These are phyloP conservation scores for Colletotrichum karsti DNA, from an alignment of 2,329 filamentous ascomycete genomes.

Conservation along the genomic window DNA sequence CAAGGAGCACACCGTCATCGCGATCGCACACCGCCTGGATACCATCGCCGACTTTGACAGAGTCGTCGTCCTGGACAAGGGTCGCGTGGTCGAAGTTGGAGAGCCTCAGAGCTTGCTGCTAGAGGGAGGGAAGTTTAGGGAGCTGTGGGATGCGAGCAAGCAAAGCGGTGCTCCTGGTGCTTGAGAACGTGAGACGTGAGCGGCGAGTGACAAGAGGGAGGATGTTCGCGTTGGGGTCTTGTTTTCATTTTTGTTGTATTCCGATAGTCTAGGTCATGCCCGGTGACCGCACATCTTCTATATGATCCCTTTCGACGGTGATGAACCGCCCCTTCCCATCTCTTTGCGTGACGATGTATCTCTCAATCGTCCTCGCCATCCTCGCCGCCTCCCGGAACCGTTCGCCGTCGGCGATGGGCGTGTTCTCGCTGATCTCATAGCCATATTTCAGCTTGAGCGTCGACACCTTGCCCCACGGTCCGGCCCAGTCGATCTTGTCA, in stretches of 20 bases:
- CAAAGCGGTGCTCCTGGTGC: not conserved
- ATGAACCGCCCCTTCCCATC: conserved; percentile 59
- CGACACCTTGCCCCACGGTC: conserved; percentile 61
- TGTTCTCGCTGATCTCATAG: conserved; percentile 46
- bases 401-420: conserved; percentile 40
- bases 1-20: conserved; percentile 59
- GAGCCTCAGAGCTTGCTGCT: conserved; percentile 7
- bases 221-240: too few relatives aligned
- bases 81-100: conserved; percentile 26
- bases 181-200: not conserved
- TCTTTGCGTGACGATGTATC: conserved; percentile 53
- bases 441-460: conserved; percentile 55
- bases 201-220: too few relatives aligned
- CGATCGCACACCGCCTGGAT: conserved; percentile 48
- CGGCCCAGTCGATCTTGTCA: conserved; percentile 62
- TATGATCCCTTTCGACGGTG: conserved; percentile 53
- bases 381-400: conserved; percentile 45
- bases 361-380: conserved; percentile 54
- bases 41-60: conserved; percentile 51
- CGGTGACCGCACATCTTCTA: not conserved
- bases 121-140: conserved; percentile 12
- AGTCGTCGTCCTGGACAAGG: conserved; percentile 28
- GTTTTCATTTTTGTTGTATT: not conserved
- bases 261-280: not conserved
- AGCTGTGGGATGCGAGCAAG: conserved; percentile 17